Conservation (phyloP, 139 green algal genomes). For the Microglena sp. region DNA sequence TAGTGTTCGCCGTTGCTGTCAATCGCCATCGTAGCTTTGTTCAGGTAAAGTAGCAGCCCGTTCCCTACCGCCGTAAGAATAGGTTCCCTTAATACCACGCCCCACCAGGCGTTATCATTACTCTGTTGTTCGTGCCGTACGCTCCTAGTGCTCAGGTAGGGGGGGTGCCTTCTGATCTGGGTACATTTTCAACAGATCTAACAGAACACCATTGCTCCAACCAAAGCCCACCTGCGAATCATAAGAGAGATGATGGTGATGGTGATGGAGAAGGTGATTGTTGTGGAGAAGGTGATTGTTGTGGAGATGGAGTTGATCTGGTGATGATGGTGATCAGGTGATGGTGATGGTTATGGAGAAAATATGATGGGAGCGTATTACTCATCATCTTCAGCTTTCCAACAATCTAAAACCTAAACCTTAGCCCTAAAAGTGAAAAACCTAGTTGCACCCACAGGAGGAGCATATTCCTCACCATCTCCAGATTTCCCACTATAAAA, state of each 20-base stretch:
- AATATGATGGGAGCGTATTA: background rate
- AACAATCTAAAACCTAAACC: background rate
- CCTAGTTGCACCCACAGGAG: background rate
- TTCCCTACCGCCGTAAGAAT: too few species aligned
- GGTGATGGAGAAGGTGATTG: background rate
- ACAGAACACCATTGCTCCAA: conserved; percentile 75
- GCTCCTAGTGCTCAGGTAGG: too few species aligned
- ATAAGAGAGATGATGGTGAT: background rate
- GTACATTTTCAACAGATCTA: conserved; percentile 44
- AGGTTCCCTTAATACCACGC: too few species aligned
- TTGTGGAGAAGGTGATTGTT: background rate
- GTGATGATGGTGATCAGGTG: too few species aligned
- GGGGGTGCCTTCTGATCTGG: too few species aligned
- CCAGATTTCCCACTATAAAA: background rate
- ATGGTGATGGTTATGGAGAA: background rate
- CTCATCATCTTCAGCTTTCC: background rate
- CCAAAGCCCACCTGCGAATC: conserved; percentile 62
- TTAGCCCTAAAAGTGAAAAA: background rate
- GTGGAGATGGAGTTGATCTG: too few species aligned
- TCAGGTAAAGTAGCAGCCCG: too few species aligned
- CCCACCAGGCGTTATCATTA: too few species aligned
- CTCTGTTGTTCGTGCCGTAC: too few species aligned
- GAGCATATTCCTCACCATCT: background rate
- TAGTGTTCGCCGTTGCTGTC: too few species aligned
- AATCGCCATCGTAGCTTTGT: too few species aligned